Percentiles rank a stretch among this genome's conserved stretches.
Conservation (phyloP, 345 rosid species). For the Cardiospermum halicacabum region DNA sequence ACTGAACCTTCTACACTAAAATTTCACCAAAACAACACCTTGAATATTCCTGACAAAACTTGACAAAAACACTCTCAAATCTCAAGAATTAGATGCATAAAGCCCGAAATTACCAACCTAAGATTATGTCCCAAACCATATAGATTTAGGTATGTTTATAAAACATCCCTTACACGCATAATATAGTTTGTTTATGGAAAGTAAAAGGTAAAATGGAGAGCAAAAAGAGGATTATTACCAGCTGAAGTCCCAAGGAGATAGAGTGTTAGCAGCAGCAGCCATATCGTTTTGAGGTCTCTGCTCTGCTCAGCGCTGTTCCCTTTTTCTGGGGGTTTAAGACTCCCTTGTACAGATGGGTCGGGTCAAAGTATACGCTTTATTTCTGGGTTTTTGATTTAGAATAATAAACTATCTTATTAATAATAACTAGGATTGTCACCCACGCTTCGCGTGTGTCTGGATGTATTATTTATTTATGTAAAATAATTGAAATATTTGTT, state of each 20-base stretch:
- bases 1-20: no score
- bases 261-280: constrained; percentile 8
- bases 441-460: no score
- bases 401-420: no score
- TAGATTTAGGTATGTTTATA: neutral
- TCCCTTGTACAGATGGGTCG: no score
- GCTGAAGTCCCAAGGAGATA: constrained; percentile 49
- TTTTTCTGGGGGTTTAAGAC: no score
- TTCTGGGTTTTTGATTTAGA: no score
- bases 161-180: neutral
- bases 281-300: neutral
- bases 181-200: neutral
- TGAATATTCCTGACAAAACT: neutral
- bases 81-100: neutral
- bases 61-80: neutral
- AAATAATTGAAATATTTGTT: no score
- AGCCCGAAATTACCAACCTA: neutral
- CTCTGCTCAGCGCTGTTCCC: no score
- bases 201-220: neutral
- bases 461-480: no score
- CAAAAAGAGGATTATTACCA: constrained; percentile 31
- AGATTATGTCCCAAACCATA: neutral
- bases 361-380: no score
- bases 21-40: neutral
- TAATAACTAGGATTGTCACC: no score